Evolutionary conservation across 306 rosid genomes (phyloP).

Genomic region (Vachellia collinsii): DNA sequence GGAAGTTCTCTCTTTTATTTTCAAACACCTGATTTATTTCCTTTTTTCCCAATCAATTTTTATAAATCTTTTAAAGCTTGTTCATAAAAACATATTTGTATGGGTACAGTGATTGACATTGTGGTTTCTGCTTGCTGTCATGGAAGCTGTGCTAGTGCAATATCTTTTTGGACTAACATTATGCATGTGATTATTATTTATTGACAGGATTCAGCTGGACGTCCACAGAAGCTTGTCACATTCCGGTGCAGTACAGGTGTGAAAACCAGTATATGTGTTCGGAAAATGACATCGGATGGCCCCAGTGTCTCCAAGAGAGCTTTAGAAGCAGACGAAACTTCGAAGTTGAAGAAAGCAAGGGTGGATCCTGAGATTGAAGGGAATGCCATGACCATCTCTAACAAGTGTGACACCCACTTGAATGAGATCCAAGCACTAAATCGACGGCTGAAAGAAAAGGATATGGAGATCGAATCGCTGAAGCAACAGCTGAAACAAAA

Average conservation of each 20-base stretch:
- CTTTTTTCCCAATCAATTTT: not conserved
- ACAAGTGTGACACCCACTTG: constrained; percentile 34
- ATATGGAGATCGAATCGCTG: constrained; percentile 40
- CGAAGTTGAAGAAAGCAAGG: constrained; percentile 56
- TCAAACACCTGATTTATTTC: not conserved
- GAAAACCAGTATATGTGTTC: constrained; percentile 45
- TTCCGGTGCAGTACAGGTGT: constrained; percentile 44
- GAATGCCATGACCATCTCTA: constrained; percentile 27
- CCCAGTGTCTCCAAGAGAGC: constrained; percentile 54
- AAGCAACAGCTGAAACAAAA: constrained; percentile 54
- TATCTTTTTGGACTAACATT: constrained; percentile 10
- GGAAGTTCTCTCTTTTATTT: not conserved
- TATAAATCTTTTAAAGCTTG: not conserved
- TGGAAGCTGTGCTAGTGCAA: constrained; percentile 9
- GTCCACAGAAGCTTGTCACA: constrained; percentile 58
- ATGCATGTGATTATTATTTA: constrained; percentile 13
- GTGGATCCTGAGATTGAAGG: constrained; percentile 43
- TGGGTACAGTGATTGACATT: constrained; percentile 5
- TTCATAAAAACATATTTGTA: constrained; percentile 19
- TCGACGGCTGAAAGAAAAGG: constrained; percentile 34
- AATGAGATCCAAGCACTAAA: constrained; percentile 49
- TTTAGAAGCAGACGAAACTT: constrained; percentile 43
- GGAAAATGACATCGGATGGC: constrained; percentile 49
- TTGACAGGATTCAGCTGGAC: constrained; percentile 66
- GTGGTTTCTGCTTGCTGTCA: constrained; percentile 9